Base-by-base conservation (phyloP, 176 grass and related monocot species). In the Avena sativa region DNA sequence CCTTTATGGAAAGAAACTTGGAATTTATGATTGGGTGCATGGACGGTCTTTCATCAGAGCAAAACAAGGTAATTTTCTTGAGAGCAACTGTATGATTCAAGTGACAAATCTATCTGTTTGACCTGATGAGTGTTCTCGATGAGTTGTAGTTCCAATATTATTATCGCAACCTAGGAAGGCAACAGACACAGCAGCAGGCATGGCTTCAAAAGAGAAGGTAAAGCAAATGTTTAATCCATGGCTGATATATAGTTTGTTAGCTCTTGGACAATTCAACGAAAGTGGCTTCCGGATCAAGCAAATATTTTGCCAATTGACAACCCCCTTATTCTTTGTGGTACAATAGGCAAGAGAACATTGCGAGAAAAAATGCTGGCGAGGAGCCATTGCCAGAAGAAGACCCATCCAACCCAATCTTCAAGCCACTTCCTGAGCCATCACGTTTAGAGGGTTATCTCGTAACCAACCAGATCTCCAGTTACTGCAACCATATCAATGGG, bases 131-230 rank as follows among this genome's bases (percentile, higher is more conserved):
- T 81, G 28, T 11, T 44, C 74, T 87, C 69, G 82, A 38, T 74
- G 23, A 11, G 21, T 57, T 94, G 86, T 85, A 99, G 97, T 99
- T 99, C 88, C 94, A 99, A 96, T 99, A 99, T 85, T 94, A 99
- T 77, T 93, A 99, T 69, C 94, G 97, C 43, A 98, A 96, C 38
- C 34, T 98, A 17, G 94, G 93, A 46, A 94, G 93, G 25, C 96
- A 98, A 77, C 97, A 96, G 86, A 90, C 97, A 72, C 97, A 99
- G 81, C 97, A 99, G 66, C 94, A 96, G 89, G 62, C 87, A 43
- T 99, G 97, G 97, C 83, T 96, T 76, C 97, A 99, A 75, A 99
- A 99, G 82, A 92, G 97, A 91, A 99, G 94, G 97, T 99, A n/a
- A 89, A 70, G 46, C 9, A 69, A 80, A 17, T 40, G 8, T 8